Evolutionary conservation across 129 eudicot species (phyloP).

Genomic region (Erigeron canadensis): DNA sequence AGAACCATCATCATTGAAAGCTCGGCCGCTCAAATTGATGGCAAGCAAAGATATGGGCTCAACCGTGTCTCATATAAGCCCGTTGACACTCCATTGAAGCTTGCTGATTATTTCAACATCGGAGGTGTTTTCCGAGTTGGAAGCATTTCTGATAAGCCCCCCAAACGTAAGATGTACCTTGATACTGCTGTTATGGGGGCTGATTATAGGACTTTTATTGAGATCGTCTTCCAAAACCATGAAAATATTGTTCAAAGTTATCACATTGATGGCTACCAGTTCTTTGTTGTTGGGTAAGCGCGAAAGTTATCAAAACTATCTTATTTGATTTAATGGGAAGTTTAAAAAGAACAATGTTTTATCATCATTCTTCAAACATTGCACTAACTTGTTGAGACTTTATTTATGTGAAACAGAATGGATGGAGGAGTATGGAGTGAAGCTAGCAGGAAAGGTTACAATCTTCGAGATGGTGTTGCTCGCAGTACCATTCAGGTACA

Average conservation of each 20-base stretch:
- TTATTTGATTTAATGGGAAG: not conserved
- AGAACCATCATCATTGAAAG: constrained; percentile 71
- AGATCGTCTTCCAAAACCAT: constrained; percentile 70
- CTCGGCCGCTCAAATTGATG: constrained; percentile 62
- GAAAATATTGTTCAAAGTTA: constrained; percentile 74
- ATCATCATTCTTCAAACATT: not conserved
- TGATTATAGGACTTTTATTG: constrained; percentile 71
- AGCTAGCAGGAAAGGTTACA: constrained; percentile 66
- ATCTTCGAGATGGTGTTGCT: constrained; percentile 78
- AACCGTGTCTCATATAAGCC: constrained; percentile 77
- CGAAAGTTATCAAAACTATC: not conserved
- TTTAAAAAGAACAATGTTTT: not conserved
- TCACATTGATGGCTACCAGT: constrained; percentile 86
- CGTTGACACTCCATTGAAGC: constrained; percentile 81
- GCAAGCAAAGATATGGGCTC: constrained; percentile 80
- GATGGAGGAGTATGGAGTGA: constrained; percentile 87
- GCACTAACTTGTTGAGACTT: not conserved
- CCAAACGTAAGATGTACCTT: constrained; percentile 52
- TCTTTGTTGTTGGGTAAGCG: constrained; percentile 89
- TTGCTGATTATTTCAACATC: constrained; percentile 80
- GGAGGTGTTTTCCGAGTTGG: constrained; percentile 75
- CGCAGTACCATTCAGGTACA: constrained; percentile 77
- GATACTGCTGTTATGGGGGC: constrained; percentile 80
- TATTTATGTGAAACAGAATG: constrained; percentile 55
- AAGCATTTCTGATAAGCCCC: constrained; percentile 62